Evolutionary conservation across 1,139 yeast species (phyloP).

Genomic region (Candida mesenterica): DNA sequence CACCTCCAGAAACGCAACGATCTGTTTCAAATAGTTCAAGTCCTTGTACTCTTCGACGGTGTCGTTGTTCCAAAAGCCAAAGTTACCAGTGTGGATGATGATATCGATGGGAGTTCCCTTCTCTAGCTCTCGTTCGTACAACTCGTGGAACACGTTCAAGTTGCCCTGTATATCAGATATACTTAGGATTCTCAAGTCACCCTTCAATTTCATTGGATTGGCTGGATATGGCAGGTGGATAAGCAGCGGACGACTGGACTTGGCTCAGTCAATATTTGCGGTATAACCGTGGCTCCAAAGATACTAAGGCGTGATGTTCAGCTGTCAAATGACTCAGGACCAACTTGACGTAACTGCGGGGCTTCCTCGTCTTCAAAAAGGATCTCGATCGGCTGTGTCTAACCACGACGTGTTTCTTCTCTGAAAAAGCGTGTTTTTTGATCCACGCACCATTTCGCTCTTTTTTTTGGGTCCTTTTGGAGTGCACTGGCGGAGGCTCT

Average conservation of each 20-base stretch:
- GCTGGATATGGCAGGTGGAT: not conserved
- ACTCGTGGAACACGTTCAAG: slow-evolving; percentile 19
- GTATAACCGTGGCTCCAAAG: no score
- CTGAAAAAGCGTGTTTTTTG: not conserved
- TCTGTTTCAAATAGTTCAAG: slow-evolving; percentile 56
- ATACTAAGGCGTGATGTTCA: no score
- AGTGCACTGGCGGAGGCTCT: no score
- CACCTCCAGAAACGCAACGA: slow-evolving; percentile 67
- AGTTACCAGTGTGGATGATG: slow-evolving; percentile 74
- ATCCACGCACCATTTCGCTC: not conserved
- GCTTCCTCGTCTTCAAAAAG: no score
- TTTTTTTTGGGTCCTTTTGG: no score
- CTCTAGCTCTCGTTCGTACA: slow-evolving; percentile 18
- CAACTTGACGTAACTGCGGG: no score
- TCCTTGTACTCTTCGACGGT: slow-evolving; percentile 55
- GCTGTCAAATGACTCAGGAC: no score
- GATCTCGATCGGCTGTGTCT: no score
- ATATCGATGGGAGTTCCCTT: slow-evolving; percentile 21
- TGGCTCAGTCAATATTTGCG: no score
- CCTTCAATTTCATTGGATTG: not conserved
- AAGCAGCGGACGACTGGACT: no score
- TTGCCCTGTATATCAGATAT: slow-evolving; percentile 39
- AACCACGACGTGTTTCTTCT: no score
- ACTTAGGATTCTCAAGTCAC: slow-evolving; percentile 20
- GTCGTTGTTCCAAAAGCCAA: slow-evolving; percentile 69